Percentiles rank a stretch among this genome's conserved stretches.
These are phyloP conservation scores for Herpotrichia juniperi DNA, from an alignment of 2,329 filamentous ascomycete genomes.

Conservation along the genomic window DNA sequence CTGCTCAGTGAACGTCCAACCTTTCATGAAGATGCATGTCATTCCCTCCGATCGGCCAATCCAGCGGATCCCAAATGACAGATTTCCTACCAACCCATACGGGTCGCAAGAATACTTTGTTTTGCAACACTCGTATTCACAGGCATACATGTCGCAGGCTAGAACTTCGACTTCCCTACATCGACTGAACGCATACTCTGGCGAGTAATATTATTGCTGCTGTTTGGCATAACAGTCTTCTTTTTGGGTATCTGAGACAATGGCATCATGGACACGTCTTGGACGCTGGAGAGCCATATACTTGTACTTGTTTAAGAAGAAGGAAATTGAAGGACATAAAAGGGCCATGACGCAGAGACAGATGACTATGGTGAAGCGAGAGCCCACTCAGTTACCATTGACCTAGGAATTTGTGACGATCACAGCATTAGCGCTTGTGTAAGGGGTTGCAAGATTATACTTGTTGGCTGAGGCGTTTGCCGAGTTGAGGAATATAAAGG, in stretches of 20 bases:
- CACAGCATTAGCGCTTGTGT: constrained; percentile 22
- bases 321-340: constrained; percentile 11
- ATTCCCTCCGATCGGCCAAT: constrained; percentile 19
- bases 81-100: constrained; percentile 20
- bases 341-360: constrained; percentile 11
- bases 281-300: constrained; percentile 22
- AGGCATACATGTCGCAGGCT: constrained; percentile 16
- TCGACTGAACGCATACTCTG: constrained; percentile 13
- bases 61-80: constrained; percentile 12
- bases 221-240: constrained; percentile 24
- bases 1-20: constrained; percentile 24
- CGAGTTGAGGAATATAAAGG: constrained; percentile 18
- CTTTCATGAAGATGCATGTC: constrained; percentile 23
- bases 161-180: constrained; percentile 21
- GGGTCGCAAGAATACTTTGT: constrained; percentile 21
- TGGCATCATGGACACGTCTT: constrained; percentile 21
- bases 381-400: constrained; percentile 20
- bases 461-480: constrained; percentile 24
- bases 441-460: constrained; percentile 22
- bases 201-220: constrained; percentile 16
- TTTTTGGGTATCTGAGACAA: constrained; percentile 25
- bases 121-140: constrained; percentile 11
- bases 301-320: constrained; percentile 15
- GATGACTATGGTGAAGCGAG: constrained; percentile 11
- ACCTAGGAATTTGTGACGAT: constrained; percentile 23